phyloP scores from a whole-genome alignment of 805 yeast species.

The Zygoascus ofunaensis region DNA sequence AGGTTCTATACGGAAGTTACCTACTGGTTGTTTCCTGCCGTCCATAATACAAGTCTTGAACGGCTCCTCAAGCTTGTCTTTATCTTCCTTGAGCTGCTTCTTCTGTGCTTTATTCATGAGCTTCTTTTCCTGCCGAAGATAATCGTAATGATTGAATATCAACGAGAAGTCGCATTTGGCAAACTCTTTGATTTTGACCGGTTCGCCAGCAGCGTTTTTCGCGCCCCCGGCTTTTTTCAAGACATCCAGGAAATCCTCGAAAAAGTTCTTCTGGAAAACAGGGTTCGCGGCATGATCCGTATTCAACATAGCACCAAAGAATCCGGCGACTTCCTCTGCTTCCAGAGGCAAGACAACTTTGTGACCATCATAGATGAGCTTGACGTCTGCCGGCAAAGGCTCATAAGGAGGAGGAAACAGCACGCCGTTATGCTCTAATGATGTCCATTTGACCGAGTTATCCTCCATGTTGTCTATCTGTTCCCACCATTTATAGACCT shows the following conservation, averaged over 20 bases:
- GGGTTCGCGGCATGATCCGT: constrained; percentile 80
- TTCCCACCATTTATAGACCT: constrained; percentile 79
- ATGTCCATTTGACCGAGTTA: constrained; percentile 76
- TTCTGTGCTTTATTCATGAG: constrained; percentile 62
- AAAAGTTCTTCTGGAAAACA: constrained; percentile 78
- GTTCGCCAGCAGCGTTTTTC: constrained; percentile 16
- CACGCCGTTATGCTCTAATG: constrained; percentile 83
- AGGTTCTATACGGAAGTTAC: constrained; percentile 91
- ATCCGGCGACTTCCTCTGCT: constrained; percentile 97
- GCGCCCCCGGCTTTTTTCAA: constrained; percentile 65
- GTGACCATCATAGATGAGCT: constrained; percentile 63
- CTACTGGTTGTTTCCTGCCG: constrained; percentile 86
- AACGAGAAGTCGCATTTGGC: constrained; percentile 66
- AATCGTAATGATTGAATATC: constrained; percentile 65
- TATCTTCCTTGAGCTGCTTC: constrained; percentile 60
- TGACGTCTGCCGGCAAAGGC: constrained; percentile 70
- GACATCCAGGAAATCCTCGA: constrained; percentile 63
- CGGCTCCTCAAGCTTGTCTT: constrained; percentile 68
- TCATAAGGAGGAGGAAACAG: constrained; percentile 88
- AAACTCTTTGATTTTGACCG: constrained; percentile 45
- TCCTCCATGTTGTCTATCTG: constrained; percentile 49
- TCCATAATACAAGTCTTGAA: constrained; percentile 72
- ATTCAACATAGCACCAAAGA: constrained; percentile 79
- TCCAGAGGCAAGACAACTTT: constrained; percentile 66
- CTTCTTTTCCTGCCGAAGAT: constrained; percentile 62